Evolutionary conservation across 1,284 basidiomycete genomes (phyloP).

Genomic region (Marasmius oreades): DNA sequence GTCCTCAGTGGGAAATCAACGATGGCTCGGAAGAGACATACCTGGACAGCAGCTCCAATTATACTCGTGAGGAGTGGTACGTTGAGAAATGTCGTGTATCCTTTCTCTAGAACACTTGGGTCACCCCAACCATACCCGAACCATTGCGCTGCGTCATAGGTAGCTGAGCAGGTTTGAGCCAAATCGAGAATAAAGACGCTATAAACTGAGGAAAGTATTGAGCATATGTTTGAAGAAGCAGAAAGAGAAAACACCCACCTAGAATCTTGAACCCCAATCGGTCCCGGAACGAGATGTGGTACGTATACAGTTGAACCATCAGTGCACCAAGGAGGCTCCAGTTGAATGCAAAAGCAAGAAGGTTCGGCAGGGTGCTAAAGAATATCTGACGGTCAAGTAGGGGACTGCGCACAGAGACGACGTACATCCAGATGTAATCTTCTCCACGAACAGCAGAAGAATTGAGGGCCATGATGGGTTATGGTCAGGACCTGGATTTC

Average conservation of each 20-base stretch:
- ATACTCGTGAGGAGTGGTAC: background rate
- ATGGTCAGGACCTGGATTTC: too few relatives aligned
- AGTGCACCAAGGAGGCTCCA: constrained; percentile 12
- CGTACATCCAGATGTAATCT: background rate
- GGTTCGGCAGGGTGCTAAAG: background rate
- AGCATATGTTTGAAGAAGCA: background rate
- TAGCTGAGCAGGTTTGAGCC: constrained; percentile 12
- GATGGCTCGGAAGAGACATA: background rate
- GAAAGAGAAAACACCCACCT: background rate
- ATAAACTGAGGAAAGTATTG: constrained; percentile 11
- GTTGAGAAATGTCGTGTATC: background rate
- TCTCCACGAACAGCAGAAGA: background rate
- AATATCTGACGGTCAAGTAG: background rate
- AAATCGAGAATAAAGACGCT: constrained; percentile 15
- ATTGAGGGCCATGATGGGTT: background rate
- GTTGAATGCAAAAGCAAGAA: background rate
- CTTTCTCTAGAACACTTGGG: background rate
- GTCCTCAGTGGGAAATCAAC: background rate
- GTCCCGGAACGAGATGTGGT: constrained; percentile 24
- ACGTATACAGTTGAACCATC: constrained; percentile 20
- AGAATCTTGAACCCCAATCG: constrained; percentile 13
- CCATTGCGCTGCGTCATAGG: constrained; percentile 11
- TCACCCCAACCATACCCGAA: constrained; percentile 12
- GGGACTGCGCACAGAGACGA: background rate
- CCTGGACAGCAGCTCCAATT: background rate